Base-by-base conservation (phyloP, 2,329 filamentous ascomycete genomes). In the Penicillium sclerotigenum region DNA sequence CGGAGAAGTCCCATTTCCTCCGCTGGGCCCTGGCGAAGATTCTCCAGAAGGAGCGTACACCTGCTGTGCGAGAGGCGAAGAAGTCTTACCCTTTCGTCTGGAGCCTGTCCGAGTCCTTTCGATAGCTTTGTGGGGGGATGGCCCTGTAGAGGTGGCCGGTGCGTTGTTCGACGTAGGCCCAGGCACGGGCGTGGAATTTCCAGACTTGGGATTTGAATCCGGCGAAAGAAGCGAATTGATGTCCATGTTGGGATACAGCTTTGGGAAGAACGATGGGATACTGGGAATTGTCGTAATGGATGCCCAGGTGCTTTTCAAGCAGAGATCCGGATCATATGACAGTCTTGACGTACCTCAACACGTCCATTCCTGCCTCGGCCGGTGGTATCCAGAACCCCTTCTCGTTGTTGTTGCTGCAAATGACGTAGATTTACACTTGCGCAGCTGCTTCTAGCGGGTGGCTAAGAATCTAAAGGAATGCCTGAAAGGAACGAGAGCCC, bases 211-310 rank as follows among this genome's bases (percentile, higher is more conserved):
- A 61, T 75, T 72, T 38, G 73, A 71, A 56, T 77, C 75, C 64
- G 75, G 75, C 52, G 76, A 78, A 57, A 79, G 73, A 34, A 79
- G 72, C 24, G 73, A 76, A 64, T 73, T 78, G 65, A 79, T 78
- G 60, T 79, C 76, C 76, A 79, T 79, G 29, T 62, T 71, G 59
- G 41, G 20, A 45, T 45, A 37, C n/a, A 37, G 37, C 22, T 29
- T 20, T 51, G 53, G 46, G 42, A 34, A 43, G 49, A 47, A 24
- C 45, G 52, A 54, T 54, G 37, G 49, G 47, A 56, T 54, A 47
- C 28, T 20, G 20, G 43, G 9, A 33, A n/a, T 18, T 48, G 45
- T 42, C 52, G 52, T 54, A 54, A 43, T 55, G 58, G 56, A 65
- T 64, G 61, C 29, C 43, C 43, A 34, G 9, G 57, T 62, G 60